Evolutionary conservation across 805 yeast species (phyloP), one percentile per base, ranked within the genome.

Genomic region (Metschnikowia dekortorum): DNA sequence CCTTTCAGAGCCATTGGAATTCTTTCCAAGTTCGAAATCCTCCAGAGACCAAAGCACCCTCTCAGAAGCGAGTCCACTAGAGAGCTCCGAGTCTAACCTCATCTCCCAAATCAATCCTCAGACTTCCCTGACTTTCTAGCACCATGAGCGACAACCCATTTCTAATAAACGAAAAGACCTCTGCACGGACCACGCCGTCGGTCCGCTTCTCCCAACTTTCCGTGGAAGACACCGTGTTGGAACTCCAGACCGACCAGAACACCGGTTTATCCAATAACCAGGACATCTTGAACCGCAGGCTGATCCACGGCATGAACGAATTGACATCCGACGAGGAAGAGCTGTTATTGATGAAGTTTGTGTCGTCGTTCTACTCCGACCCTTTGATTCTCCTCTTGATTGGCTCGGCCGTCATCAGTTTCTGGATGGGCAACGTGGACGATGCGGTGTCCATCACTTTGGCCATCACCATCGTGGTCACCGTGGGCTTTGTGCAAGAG

Each of bases 401-500:
- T 38, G 97, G 94, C 0, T 89, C 97, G 0, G 97, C 99, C 0
- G 80, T 79, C 2, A 76, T 94, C 34, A 84, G 95, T 54, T 87
- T 92, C 58, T 68, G 88, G 60, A 89, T 94, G 95, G 96, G 97
- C n/a, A 94, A 94, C 69, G 82, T 83, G 32, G 97, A 94, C 65
- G 99, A 94, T 67, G 96, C 98, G 2, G 73, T 94, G n/a, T 84
- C 94, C 57, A 94, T 94, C 59, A 85, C 97, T 0, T 74, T 91
- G 55, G 99, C 99, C 3, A 89, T 94, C 45, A 60, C 88, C 40
- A 91, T 94, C 58, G 99, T 94, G 32, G 97, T 94, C 10, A 82
- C 94, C 1, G 99, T 94, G 35, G 99, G 99, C 0, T 94, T 94
- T 70, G 91, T 94, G 32, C 99, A 94, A 70, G 99, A 94, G 67